Conservation (phyloP, 352 stramenopile species). For the Globisporangium radiosum region DNA sequence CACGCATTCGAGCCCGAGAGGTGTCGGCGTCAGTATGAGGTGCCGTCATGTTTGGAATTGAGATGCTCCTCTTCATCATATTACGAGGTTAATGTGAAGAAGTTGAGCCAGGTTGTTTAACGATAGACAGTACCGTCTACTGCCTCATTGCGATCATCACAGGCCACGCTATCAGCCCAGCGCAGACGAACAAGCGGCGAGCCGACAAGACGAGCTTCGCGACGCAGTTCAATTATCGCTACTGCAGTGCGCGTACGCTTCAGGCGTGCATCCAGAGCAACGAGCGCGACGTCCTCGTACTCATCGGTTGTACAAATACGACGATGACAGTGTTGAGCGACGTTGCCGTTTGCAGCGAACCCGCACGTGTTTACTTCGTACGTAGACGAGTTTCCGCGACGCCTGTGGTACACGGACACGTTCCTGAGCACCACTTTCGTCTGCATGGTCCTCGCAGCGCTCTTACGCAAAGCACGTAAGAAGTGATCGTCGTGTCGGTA, state of each 20-base stretch:
- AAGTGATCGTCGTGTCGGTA: no score
- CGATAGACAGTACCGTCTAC: no score
- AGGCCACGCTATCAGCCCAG: neutral
- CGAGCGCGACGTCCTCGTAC: neutral
- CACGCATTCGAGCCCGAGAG: neutral
- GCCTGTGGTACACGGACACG: constrained; percentile 1
- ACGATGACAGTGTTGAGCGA: neutral
- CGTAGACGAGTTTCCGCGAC: neutral
- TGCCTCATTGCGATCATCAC: neutral
- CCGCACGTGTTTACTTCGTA: neutral
- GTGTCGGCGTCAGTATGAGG: neutral
- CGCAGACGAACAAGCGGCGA: neutral
- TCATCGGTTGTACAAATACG: neutral
- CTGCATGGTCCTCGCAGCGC: neutral
- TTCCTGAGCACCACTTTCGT: neutral
- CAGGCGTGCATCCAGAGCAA: neutral
- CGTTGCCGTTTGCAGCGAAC: neutral
- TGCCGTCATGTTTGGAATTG: neutral
- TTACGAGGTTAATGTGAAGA: neutral
- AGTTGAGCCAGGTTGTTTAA: no score
- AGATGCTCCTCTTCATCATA: neutral
- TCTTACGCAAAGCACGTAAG: neutral
- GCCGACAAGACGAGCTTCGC: neutral
- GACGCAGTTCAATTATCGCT: neutral
- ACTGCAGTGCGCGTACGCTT: neutral